Percentiles rank a stretch among this genome's conserved stretches.
Conservation (phyloP, 169 alveolate species). For the Amoebophrya sp. region DNA sequence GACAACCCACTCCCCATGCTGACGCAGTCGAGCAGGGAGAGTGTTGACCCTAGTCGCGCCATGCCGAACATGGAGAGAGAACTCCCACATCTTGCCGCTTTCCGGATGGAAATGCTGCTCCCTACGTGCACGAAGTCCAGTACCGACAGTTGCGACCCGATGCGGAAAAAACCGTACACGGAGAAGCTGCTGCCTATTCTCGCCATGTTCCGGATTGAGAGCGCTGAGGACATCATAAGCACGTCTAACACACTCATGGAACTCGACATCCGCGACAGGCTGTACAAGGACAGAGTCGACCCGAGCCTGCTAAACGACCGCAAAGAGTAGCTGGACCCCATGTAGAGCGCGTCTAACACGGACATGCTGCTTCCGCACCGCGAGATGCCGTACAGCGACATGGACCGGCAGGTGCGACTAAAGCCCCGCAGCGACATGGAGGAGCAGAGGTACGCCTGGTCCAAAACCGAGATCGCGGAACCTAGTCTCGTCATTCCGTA, state of each 20-base stretch:
- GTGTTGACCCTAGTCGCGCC: slow-evolving; percentile 3
- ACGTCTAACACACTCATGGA: neutral
- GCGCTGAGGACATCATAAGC: neutral
- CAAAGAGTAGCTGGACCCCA: neutral
- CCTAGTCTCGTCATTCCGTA: neutral
- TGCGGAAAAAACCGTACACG: slow-evolving; percentile 6
- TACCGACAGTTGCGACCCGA: neutral
- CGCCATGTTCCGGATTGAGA: neutral
- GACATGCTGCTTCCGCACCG: slow-evolving; percentile 22
- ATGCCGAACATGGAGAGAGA: neutral
- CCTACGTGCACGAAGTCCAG: slow-evolving; percentile 32
- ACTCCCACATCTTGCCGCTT: neutral
- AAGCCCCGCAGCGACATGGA: neutral
- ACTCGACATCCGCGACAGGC: neutral
- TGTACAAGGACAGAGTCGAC: neutral
- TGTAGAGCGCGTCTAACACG: neutral
- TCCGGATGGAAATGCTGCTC: neutral
- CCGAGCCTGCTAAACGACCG: neutral
- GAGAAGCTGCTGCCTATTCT: neutral
- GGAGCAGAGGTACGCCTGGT: slow-evolving; percentile 21
- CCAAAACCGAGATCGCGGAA: neutral
- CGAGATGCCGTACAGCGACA: neutral
- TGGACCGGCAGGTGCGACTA: neutral
- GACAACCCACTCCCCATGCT: slow-evolving; percentile 5
- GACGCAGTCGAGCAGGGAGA: slow-evolving; percentile 19